Conservation (phyloP, 495 filamentous ascomycete species). For the Penicillium odoratum region DNA sequence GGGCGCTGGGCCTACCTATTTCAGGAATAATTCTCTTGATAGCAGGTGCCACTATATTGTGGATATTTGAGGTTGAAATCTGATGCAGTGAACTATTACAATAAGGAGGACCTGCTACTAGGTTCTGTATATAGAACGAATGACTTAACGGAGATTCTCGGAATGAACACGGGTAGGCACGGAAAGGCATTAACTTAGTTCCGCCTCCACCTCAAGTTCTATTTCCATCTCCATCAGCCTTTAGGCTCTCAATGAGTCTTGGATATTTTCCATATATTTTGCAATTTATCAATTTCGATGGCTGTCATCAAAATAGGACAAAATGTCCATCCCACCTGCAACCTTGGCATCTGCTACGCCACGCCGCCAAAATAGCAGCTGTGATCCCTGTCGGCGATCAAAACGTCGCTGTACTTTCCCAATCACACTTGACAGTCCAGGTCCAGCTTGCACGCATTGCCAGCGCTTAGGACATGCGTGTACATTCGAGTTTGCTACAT, state of each 20-base stretch:
- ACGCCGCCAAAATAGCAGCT: conserved; percentile 30
- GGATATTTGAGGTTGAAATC: neutral
- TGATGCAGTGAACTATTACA: neutral
- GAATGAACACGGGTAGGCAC: neutral
- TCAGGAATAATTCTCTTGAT: neutral
- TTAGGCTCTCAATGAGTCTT: neutral
- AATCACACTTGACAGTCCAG: neutral
- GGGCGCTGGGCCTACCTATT: neutral
- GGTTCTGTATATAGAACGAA: too few species aligned
- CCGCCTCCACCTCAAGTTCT: too few species aligned
- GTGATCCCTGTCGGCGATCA: conserved; percentile 28
- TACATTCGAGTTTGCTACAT: conserved; percentile 27
- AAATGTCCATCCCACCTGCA: neutral
- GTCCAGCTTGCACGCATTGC: conserved; percentile 20
- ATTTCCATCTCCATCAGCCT: neutral
- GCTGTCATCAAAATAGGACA: neutral
- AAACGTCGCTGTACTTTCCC: conserved; percentile 28
- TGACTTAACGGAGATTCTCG: neutral
- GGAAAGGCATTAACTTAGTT: neutral
- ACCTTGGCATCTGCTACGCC: neutral
- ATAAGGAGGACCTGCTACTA: too few species aligned
- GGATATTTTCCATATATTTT: neutral
- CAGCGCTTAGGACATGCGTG: conserved; percentile 22
- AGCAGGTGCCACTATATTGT: neutral
- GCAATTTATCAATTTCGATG: neutral